A percentile compares a stretch with the other conserved stretches of the same genome.
Conservation (phyloP, 2,329 filamentous ascomycete genomes). For the Penicillium sp. region DNA sequence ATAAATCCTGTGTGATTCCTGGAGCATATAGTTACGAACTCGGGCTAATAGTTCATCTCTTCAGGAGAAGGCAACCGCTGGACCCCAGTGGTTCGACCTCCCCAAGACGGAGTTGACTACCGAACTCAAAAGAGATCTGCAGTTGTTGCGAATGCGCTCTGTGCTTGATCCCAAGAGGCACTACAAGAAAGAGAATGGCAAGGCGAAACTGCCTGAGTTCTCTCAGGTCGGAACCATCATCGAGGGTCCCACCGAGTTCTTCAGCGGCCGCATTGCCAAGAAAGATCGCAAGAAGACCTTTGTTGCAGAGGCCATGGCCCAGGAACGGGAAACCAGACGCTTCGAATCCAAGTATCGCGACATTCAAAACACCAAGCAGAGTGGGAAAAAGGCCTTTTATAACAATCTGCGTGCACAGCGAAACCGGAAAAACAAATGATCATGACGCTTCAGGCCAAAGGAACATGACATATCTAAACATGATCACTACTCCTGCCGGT, state of each 20-base stretch:
- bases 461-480: background rate
- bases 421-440: constrained; percentile 29
- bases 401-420: constrained; percentile 69
- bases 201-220: constrained; percentile 72
- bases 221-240: constrained; percentile 87
- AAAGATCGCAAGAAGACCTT: constrained; percentile 87
- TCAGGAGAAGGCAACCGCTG: constrained; percentile 66
- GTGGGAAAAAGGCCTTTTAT: constrained; percentile 87
- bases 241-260: constrained; percentile 85
- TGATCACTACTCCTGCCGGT: background rate
- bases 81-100: constrained; percentile 81
- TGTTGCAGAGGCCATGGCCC: constrained; percentile 76
- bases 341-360: constrained; percentile 87
- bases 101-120: constrained; percentile 81
- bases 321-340: constrained; percentile 64
- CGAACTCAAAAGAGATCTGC: constrained; percentile 83
- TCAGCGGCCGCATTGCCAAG: constrained; percentile 74
- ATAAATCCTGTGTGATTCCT: constrained; percentile 13
- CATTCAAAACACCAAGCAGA: constrained; percentile 77
- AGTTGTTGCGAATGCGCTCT: constrained; percentile 83
- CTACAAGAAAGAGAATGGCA: constrained; percentile 82
- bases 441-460: background rate
- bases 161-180: constrained; percentile 86
- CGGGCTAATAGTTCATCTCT: constrained; percentile 28
- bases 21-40: background rate